A percentile compares a stretch with the other conserved stretches of the same genome.
These are phyloP conservation scores for Tolypocladium pustulatum DNA, from an alignment of 2,329 filamentous ascomycete species.

Conservation along the genomic window DNA sequence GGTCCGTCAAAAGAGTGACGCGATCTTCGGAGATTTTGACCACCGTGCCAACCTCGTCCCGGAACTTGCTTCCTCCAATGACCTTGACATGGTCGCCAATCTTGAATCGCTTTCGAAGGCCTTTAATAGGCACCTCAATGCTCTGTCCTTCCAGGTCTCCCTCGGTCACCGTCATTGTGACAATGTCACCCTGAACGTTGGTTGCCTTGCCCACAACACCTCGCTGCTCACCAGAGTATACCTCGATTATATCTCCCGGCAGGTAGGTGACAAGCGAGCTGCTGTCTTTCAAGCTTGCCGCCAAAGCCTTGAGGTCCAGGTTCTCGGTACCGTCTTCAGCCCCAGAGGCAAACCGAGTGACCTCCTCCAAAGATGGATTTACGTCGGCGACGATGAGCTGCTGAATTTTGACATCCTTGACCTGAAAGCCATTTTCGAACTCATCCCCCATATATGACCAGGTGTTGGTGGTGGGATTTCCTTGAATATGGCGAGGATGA, in stretches of 20 bases:
- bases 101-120: constrained; percentile 83
- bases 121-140: constrained; percentile 88
- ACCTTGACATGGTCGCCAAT: constrained; percentile 98
- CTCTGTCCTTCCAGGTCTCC: constrained; percentile 72
- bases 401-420: constrained; percentile 89
- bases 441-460: constrained; percentile 83
- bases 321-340: constrained; percentile 90
- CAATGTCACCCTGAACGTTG: constrained; percentile 83
- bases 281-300: constrained; percentile 78
- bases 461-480: constrained; percentile 66
- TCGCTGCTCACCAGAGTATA: constrained; percentile 90
- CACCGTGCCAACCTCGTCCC: constrained; percentile 94
- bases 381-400: constrained; percentile 79
- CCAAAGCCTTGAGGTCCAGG: constrained; percentile 81
- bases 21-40: constrained; percentile 87
- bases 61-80: constrained; percentile 87
- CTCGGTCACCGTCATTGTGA: constrained; percentile 75
- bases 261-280: constrained; percentile 76
- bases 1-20: constrained; percentile 87
- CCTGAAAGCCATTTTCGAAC: constrained; percentile 85
- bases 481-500: constrained; percentile 52
- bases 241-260: constrained; percentile 90
- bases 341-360: constrained; percentile 84
- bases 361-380: constrained; percentile 86
- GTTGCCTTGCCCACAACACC: constrained; percentile 79